phyloP scores from a whole-genome alignment of 495 filamentous ascomycete genomes.

The Paragyromitra xinjiangensis region DNA sequence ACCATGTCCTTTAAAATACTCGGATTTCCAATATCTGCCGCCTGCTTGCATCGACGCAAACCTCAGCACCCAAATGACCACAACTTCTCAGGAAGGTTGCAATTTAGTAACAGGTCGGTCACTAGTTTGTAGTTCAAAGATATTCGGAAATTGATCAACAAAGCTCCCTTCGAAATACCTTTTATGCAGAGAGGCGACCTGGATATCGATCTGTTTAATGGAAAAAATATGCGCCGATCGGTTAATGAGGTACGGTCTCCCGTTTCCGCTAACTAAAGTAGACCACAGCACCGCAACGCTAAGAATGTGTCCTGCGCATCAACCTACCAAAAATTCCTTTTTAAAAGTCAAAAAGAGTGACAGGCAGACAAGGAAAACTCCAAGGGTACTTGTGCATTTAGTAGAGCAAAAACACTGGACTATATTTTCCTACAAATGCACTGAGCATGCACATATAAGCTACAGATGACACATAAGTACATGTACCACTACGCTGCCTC shows the following conservation, averaged over 20 bases:
- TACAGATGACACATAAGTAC: slow-evolving; percentile 21
- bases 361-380: neutral
- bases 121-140: neutral
- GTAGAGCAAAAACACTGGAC: neutral
- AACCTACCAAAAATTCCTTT: neutral
- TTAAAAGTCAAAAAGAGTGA: neutral
- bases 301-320: neutral
- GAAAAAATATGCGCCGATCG: slow-evolving; percentile 42
- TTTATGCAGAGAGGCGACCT: slow-evolving; percentile 21
- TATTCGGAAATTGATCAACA: neutral
- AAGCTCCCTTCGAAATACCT: slow-evolving; percentile 1
- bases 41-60: slow-evolving; percentile 1
- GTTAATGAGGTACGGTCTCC: slow-evolving; percentile 27
- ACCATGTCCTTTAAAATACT: slow-evolving; percentile 15
- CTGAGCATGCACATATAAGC: slow-evolving; percentile 5
- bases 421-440: neutral
- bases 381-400: neutral
- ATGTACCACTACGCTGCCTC: neutral
- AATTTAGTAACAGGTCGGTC: neutral
- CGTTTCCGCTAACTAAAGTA: slow-evolving; percentile 11
- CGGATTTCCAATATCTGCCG: slow-evolving; percentile 10
- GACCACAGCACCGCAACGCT: slow-evolving; percentile 14
- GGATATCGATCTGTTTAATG: slow-evolving; percentile 1
- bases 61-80: neutral
- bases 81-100: neutral